Base-by-base conservation (phyloP, 352 stramenopile species). In the Pythium utonaiense region DNA sequence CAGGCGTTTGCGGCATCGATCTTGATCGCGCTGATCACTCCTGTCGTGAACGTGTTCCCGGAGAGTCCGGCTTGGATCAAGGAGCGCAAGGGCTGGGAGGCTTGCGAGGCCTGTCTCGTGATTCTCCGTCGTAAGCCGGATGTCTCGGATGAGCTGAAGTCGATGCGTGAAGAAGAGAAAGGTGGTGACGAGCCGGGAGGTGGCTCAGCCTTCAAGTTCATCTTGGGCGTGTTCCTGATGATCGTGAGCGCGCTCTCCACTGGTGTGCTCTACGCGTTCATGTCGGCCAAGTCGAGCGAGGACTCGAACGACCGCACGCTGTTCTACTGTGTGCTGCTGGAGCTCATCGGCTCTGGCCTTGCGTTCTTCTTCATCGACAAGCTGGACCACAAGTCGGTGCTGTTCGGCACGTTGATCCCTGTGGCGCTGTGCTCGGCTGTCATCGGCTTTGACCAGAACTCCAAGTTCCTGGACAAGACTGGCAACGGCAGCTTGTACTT, bases 311-410 rank as follows among this genome's bases (percentile, higher is more conserved):
- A 86, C 25, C 51, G 74, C 19, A 70, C 85, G 38, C 87, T 84
- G 33, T 75, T 87, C 34, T 86, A 83, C 63, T 73, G 59, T 12
- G 71, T 88, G 55, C 58, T 71, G 19, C 58, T 92, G 30, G 74
- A 92, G 58, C 52, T 84, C n/a, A 61, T 67, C 3, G 82, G 82
- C 47, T 72, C 79, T 5, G 53, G 81, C 3, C 65, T 92, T 16
- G 75, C 78, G 53, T 86, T 92, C 62, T 92, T 92, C 67, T 83
- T 89, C 67, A 89, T 92, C 31, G 82, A 92, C 68, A 83, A 84
- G 57, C 55, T 88, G 22, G 80, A 89, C 58, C 80, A 90, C 74
- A 83, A 84, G 64, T 83, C 71, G 6, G 74, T 92, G 27, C 59
- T 92, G 8, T 79, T 88, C 22, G 78, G 77, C 25, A 89, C 83